Conservation (phyloP, 805 yeast species). For the Candida caryicola region DNA sequence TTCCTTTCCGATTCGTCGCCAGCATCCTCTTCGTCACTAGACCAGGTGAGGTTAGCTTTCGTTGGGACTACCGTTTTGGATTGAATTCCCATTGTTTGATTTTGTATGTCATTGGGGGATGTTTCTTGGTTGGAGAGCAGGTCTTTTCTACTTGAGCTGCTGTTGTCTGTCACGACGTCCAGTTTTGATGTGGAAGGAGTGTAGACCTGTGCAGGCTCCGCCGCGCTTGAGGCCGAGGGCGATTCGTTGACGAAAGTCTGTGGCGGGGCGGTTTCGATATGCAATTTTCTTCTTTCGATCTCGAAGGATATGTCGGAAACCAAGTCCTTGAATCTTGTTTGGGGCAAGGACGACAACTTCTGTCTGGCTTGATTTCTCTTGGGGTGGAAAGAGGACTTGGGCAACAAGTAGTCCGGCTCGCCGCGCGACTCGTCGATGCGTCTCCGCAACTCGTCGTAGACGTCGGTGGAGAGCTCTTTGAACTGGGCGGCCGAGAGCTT, state of each 20-base stretch:
- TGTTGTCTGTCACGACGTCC: too few relatives aligned
- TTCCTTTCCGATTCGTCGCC: too few relatives aligned
- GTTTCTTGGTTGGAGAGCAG: constrained; percentile 2
- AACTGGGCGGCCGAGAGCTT: constrained; percentile 82
- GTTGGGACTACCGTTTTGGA: constrained; percentile 76
- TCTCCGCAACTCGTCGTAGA: constrained; percentile 85
- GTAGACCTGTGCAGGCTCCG: too few relatives aligned
- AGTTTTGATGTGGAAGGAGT: too few relatives aligned
- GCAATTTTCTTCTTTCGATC: constrained; percentile 71
- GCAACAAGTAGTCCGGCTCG: constrained; percentile 63
- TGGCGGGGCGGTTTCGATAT: constrained; percentile 22
- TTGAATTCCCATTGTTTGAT: constrained; percentile 45
- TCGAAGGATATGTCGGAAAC: constrained; percentile 87
- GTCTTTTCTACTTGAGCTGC: background rate
- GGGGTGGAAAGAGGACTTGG: constrained; percentile 77
- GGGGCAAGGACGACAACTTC: constrained; percentile 81
- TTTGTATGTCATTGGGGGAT: constrained; percentile 6
- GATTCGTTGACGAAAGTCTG: too few relatives aligned
- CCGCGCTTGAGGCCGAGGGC: too few relatives aligned
- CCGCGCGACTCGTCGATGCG: constrained; percentile 60
- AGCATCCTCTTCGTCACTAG: constrained; percentile 79
- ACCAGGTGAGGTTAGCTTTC: constrained; percentile 83
- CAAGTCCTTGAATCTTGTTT: constrained; percentile 79
- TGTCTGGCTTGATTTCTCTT: constrained; percentile 94
- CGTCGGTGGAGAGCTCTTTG: constrained; percentile 88